These are phyloP conservation scores for Xylaria sp. DNA, from an alignment of 2,329 filamentous ascomycete genomes.

Conservation along the genomic window DNA sequence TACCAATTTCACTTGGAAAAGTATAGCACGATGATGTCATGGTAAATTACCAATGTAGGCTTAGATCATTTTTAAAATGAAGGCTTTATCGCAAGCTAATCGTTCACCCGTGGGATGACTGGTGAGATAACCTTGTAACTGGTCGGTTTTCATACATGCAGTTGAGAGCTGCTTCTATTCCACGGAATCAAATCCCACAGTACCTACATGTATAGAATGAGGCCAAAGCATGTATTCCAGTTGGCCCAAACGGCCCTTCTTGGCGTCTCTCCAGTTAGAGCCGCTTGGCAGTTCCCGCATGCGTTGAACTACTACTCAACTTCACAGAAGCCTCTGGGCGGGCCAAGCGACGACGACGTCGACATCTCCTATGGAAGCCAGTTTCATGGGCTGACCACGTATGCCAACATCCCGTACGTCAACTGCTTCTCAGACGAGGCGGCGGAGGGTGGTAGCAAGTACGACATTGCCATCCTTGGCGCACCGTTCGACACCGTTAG, in stretches of 20 bases:
- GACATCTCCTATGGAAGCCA: slow-evolving; percentile 56
- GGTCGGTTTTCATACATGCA: neutral
- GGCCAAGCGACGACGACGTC: slow-evolving; percentile 46
- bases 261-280: slow-evolving; percentile 14
- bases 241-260: slow-evolving; percentile 24
- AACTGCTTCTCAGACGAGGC: slow-evolving; percentile 67
- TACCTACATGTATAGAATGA: slow-evolving; percentile 5
- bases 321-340: slow-evolving; percentile 38
- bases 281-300: slow-evolving; percentile 43
- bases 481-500: slow-evolving; percentile 61
- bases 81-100: neutral
- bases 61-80: neutral
- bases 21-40: neutral
- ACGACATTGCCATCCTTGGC: slow-evolving; percentile 67
- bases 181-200: neutral
- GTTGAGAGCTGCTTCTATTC: neutral
- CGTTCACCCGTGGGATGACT: neutral
- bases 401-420: slow-evolving; percentile 69
- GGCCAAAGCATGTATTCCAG: neutral
- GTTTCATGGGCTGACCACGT: slow-evolving; percentile 69
- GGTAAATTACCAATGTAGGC: neutral
- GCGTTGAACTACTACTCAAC: slow-evolving; percentile 21
- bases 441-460: slow-evolving; percentile 50
- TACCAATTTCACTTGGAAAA: neutral
- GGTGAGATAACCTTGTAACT: neutral